Evolutionary conservation across 495 filamentous ascomycete species (phyloP), one percentile per base, ranked within the genome.

Genomic region (Podospora pseudocomata): DNA sequence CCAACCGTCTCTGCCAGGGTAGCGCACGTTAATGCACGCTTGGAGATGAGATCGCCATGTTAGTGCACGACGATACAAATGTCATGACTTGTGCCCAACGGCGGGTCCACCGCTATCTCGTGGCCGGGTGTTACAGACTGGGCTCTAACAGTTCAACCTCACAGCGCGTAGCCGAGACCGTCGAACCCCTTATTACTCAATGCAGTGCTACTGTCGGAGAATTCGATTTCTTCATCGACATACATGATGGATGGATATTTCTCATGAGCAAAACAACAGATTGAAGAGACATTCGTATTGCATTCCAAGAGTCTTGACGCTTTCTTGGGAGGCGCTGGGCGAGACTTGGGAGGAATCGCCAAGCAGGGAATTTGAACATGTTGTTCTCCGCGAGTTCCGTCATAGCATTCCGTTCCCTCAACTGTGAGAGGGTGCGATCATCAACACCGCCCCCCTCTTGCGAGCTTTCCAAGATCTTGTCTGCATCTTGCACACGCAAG

Each of bases 31-130:
- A 70, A 68, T 70, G 70, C 68, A 49, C 15, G 28, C 34, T 9
- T 60, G 73, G 68, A 68, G 65, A 71, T 71, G 63, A 73, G 71
- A 66, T 73, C 30, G 28, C 5, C 26, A 13, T 5, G 65, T 56
- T 70, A 70, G 49, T 7, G 57, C 32, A 20, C 13, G 13, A 63
- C 20, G 30, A 7, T n/a, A 19, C 30, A 11, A 0, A 3, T 44
- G 13, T 11, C 61, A 19, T 16, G n/a, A 20, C 11, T 28, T 44
- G n/a, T 28, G 28, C 5, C 16, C 20, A 54, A 11, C n/a, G 2
- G 27, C 27, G 32, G 4, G 72, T 72, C 63, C 18, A 23, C 0
- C n/a, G 3, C 49, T 68, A 72, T 55, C 15, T 7, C 0, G 5
- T 58, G 64, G 44, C 44, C 23, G 11, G 16, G 67, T 16, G n/a